Evolutionary conservation across 148 eudicot genomes (phyloP).

Genomic region (Chenopodium quinoa): DNA sequence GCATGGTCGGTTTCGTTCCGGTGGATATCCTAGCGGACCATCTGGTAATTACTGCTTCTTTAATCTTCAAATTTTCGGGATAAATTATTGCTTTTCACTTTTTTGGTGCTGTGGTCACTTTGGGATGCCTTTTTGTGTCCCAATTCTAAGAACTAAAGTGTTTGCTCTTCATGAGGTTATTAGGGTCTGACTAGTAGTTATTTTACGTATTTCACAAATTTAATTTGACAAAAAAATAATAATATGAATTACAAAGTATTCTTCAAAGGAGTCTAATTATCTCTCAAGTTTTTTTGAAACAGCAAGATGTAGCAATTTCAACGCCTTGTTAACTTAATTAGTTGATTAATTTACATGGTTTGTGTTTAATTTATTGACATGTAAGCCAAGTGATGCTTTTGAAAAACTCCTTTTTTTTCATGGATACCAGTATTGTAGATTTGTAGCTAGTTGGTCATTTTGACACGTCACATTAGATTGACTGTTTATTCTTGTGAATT

Average conservation of each 20-base stretch:
- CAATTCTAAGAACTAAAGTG: neutral
- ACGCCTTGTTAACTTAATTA: neutral
- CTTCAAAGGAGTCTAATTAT: neutral
- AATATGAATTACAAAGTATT: neutral
- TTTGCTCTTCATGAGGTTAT: neutral
- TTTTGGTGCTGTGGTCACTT: neutral
- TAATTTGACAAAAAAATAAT: neutral
- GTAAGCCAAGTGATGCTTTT: neutral
- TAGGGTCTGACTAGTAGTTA: neutral
- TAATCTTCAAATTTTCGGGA: neutral
- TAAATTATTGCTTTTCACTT: neutral
- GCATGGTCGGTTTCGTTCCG: constrained; percentile 81
- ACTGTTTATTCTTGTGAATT: neutral
- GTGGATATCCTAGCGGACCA: constrained; percentile 75
- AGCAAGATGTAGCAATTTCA: neutral
- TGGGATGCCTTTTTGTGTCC: neutral
- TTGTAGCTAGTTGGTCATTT: neutral
- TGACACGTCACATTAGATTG: neutral
- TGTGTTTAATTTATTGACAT: neutral
- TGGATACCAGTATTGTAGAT: neutral
- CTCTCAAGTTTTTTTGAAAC: neutral
- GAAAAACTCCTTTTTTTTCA: neutral
- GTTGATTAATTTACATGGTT: neutral
- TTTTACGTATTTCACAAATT: neutral
- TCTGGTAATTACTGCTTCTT: constrained; percentile 40